phyloP scores from a whole-genome alignment of 2,329 filamentous ascomycete species.

The Fonsecaea multimorphosa region DNA sequence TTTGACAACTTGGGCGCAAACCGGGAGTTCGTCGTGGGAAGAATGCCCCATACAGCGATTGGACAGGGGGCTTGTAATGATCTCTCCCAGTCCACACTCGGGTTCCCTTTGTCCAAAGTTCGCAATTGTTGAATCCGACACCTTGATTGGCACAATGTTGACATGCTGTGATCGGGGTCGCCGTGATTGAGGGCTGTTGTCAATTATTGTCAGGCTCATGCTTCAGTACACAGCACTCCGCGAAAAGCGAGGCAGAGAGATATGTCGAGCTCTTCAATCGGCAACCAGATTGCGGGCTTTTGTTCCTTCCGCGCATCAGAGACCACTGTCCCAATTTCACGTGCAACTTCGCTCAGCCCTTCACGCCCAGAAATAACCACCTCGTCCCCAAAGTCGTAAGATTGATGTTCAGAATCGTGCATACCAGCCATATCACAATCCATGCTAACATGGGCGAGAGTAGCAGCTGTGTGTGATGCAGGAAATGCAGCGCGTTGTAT shows the following conservation, averaged over 20 bases:
- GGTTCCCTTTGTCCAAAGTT: background rate
- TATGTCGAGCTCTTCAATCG: background rate
- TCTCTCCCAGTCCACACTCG: background rate
- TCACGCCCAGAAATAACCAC: conserved; percentile 53
- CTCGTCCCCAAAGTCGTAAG: conserved; percentile 53
- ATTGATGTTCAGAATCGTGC: conserved; percentile 55
- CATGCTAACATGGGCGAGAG: conserved; percentile 67
- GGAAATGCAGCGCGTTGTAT: conserved; percentile 71
- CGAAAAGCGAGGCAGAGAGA: background rate
- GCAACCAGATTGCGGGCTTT: background rate
- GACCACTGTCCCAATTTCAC: background rate
- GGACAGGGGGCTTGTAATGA: background rate
- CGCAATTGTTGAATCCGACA: background rate
- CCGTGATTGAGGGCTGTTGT: background rate
- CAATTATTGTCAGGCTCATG: background rate
- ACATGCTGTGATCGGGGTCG: background rate
- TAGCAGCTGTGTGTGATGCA: conserved; percentile 70
- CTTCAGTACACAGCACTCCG: background rate
- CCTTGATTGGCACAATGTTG: conserved; percentile 2
- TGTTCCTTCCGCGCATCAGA: background rate
- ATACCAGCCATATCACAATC: conserved; percentile 64
- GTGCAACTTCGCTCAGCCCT: conserved; percentile 25
- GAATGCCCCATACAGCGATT: background rate
- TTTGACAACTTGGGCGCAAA: background rate
- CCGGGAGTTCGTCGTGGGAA: background rate